Evolutionary conservation across 1,284 basidiomycete genomes (phyloP).

Genomic region (Heterobasidion parviporum): DNA sequence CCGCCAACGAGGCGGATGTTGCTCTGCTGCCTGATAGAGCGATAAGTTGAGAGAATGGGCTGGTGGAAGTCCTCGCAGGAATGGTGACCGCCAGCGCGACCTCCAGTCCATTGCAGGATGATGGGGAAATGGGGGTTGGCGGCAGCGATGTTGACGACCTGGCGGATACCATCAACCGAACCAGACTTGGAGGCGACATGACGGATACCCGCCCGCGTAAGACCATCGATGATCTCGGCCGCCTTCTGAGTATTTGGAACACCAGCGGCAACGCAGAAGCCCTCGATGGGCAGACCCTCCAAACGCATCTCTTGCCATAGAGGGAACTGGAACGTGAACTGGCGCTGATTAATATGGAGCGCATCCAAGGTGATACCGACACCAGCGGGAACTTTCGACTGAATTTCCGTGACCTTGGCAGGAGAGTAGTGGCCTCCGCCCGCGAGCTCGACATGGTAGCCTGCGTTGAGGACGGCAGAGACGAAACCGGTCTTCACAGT

Average conservation of each 20-base stretch:
- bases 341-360: too few species aligned
- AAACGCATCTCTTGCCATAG: constrained; percentile 96
- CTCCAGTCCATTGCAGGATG: constrained; percentile 98
- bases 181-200: constrained; percentile 97
- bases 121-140: constrained; percentile 97
- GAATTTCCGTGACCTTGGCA: too few species aligned
- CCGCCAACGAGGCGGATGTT: too few species aligned
- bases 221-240: constrained; percentile 80
- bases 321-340: constrained; percentile 95
- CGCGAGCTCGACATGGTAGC: constrained; percentile 94
- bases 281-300: constrained; percentile 93
- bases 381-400: too few species aligned
- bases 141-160: constrained; percentile 93
- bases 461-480: constrained; percentile 90
- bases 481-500: too few species aligned
- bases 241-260: constrained; percentile 92
- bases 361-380: too few species aligned
- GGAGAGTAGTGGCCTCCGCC: too few species aligned
- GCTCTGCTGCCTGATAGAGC: constrained; percentile 86
- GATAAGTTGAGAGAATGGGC: constrained; percentile 88
- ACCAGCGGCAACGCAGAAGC: constrained; percentile 96
- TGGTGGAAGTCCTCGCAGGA: constrained; percentile 99
- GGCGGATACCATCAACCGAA: constrained; percentile 93
- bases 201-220: constrained; percentile 81
- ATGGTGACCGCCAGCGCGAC: constrained; percentile 98